phyloP scores from a whole-genome alignment of 148 eudicot genomes.

The Spergularia marina region DNA sequence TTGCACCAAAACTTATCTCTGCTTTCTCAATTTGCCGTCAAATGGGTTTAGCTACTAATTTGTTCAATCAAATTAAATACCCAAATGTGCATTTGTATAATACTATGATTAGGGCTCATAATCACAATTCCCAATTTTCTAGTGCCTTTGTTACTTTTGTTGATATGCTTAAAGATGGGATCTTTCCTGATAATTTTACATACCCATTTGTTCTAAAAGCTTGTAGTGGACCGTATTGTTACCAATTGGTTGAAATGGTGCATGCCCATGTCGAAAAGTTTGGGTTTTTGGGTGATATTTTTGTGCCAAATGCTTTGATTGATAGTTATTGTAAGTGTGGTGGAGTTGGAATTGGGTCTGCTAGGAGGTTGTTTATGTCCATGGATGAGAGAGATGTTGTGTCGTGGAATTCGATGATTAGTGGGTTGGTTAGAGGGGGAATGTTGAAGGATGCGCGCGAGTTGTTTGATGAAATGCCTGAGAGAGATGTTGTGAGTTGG shows the following conservation, averaged over 20 bases:
- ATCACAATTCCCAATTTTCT: slow-evolving; percentile 36
- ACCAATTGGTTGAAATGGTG: slow-evolving; percentile 50
- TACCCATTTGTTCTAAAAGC: slow-evolving; percentile 63
- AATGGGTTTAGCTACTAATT: slow-evolving; percentile 41
- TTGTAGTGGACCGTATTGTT: slow-evolving; percentile 35
- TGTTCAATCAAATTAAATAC: slow-evolving; percentile 46
- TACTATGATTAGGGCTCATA: slow-evolving; percentile 54
- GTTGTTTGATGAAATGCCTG: slow-evolving; percentile 88
- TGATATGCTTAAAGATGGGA: slow-evolving; percentile 46
- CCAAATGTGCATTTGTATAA: slow-evolving; percentile 73
- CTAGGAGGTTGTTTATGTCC: slow-evolving; percentile 52
- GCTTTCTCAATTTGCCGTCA: slow-evolving; percentile 58
- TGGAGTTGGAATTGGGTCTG: slow-evolving; percentile 43
- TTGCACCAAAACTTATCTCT: slow-evolving; percentile 63
- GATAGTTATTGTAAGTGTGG: slow-evolving; percentile 79
- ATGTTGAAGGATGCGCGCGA: slow-evolving; percentile 49
- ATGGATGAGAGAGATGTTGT: slow-evolving; percentile 68
- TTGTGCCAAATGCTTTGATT: slow-evolving; percentile 77
- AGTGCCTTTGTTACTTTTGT: slow-evolving; percentile 47
- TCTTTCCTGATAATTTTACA: slow-evolving; percentile 65
- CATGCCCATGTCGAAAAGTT: slow-evolving; percentile 65
- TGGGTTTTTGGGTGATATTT: slow-evolving; percentile 56
- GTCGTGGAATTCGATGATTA: slow-evolving; percentile 74
- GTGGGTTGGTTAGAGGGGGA: slow-evolving; percentile 60
- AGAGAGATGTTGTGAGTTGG: slow-evolving; percentile 77